Evolutionary conservation across 495 filamentous ascomycete species (phyloP), one percentile per base, ranked within the genome.

Genomic region (Chlorociboria aeruginascens): DNA sequence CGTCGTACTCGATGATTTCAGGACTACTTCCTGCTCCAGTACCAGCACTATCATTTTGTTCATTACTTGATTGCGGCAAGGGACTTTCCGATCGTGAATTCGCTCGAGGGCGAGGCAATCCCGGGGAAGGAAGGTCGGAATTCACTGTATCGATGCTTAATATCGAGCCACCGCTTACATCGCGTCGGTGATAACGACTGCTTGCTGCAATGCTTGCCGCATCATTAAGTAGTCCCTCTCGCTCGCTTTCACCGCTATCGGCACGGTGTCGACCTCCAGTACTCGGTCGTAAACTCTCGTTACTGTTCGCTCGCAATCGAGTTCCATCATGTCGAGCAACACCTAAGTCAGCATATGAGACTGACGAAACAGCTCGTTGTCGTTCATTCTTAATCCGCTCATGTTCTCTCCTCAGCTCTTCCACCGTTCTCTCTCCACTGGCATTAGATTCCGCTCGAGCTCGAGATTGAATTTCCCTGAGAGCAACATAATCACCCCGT

Each of bases 311-410:
- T 35, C 92, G 79, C 45, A 98, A 63, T 11, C 92, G 76, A 0
- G 85, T 86, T 14, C 92, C 92, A 58, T 97, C 92, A 52, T 89
- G 88, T 40, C 88, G 72, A 8, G 86, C 89, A 41, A 93, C 76
- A 30, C 92, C 92, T 9, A 97, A 62, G 8, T 86, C 82, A 6
- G 79, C 87, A 58, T 98, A 98, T 48, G 77, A 80, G 11, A 96
- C 92, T 49, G 78, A 84, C 39, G 85, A 84, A 35, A 95, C 79
- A 7, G 87, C 74, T 28, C 82, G 72, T 28, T 89, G 81, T 7
- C 86, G 76, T 38, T 79, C 77, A 12, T 67, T 64, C 46, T 69
- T 70, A 30, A 82, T 69, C 29, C 76, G 67, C 29, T 81, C 81
- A 52, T 88, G 81, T 48, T 84, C 78, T 3, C 76, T 74, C 2